Evolutionary conservation across 345 rosid species (phyloP).

Genomic region (Nasturtium officinale): DNA sequence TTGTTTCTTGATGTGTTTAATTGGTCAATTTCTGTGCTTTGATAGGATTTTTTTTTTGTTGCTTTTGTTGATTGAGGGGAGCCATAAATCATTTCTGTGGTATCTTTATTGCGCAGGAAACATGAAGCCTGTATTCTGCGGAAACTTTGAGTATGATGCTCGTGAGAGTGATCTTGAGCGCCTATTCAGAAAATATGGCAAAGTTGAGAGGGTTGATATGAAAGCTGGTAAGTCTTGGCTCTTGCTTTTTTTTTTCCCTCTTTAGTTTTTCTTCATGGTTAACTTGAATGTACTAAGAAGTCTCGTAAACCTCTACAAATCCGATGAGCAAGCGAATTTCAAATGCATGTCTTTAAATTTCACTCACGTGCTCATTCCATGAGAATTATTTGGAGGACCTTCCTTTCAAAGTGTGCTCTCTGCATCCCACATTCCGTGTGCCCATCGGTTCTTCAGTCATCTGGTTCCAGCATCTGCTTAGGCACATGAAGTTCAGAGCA

Average conservation of each 20-base stretch:
- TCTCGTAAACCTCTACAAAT: constrained; percentile 10
- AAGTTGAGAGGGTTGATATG: constrained; percentile 90
- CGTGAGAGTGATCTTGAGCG: constrained; percentile 83
- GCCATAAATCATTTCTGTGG: neutral
- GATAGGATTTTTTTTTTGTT: neutral
- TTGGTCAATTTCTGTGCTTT: neutral
- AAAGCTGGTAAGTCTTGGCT: constrained; percentile 74
- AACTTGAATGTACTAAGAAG: constrained; percentile 4
- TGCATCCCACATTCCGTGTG: neutral
- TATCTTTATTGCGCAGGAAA: constrained; percentile 34
- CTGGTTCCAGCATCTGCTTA: neutral
- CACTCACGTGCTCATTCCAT: neutral
- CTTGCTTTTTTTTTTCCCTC: neutral
- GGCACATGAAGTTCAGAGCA: constrained; percentile 38
- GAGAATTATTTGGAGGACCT: neutral
- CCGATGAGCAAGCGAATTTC: constrained; percentile 18
- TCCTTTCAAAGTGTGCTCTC: neutral
- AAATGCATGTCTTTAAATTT: neutral
- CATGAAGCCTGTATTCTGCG: constrained; percentile 91
- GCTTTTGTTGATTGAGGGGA: neutral
- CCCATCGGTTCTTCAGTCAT: constrained; percentile 10
- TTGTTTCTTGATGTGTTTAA: neutral
- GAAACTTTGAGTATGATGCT: constrained; percentile 92
- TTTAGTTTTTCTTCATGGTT: neutral
- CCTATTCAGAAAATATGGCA: constrained; percentile 82